Percentiles rank a stretch among this genome's conserved stretches.
These are phyloP conservation scores for Papiliotrema flavescens DNA, from an alignment of 1,284 basidiomycete species.

Conservation along the genomic window DNA sequence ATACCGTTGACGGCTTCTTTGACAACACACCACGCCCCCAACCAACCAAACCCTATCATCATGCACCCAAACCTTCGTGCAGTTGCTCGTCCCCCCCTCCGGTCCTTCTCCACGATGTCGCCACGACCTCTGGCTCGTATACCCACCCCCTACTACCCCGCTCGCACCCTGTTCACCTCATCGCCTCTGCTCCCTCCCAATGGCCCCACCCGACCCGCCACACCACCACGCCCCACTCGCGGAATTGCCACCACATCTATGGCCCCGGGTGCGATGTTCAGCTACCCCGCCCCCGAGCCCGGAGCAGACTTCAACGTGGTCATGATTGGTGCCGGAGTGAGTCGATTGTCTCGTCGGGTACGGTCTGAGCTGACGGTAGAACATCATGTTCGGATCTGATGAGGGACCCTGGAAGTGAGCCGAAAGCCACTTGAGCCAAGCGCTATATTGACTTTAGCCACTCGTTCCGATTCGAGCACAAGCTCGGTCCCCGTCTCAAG, in stretches of 20 bases:
- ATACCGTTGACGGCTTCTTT: no score
- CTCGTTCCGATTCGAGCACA: conserved; percentile 90
- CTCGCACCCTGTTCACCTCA: neutral
- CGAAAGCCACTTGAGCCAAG: neutral
- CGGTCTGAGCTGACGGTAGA: conserved; percentile 41
- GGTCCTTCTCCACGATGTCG: neutral
- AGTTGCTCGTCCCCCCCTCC: conserved; percentile 7
- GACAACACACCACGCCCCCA: no score
- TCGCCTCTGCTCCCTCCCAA: conserved; percentile 1
- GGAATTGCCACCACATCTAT: conserved; percentile 38
- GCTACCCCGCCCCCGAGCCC: conserved; percentile 46
- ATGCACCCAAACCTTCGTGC: conserved; percentile 39
- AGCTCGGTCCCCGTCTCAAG: conserved; percentile 93
- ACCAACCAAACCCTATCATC: no score
- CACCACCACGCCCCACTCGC: conserved; percentile 15
- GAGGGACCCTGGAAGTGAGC: conserved; percentile 58
- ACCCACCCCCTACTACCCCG: no score
- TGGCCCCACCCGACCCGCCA: conserved; percentile 6
- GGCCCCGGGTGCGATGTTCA: conserved; percentile 36
- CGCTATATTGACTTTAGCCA: conserved; percentile 62
- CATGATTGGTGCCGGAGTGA: conserved; percentile 77
- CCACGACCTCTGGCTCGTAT: no score
- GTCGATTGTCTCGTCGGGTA: conserved; percentile 7
- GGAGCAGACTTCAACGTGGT: conserved; percentile 78
- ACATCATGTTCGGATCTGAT: conserved; percentile 89